These are phyloP conservation scores for Immersiella caudata DNA, from an alignment of 495 filamentous ascomycete species.

Conservation along the genomic window DNA sequence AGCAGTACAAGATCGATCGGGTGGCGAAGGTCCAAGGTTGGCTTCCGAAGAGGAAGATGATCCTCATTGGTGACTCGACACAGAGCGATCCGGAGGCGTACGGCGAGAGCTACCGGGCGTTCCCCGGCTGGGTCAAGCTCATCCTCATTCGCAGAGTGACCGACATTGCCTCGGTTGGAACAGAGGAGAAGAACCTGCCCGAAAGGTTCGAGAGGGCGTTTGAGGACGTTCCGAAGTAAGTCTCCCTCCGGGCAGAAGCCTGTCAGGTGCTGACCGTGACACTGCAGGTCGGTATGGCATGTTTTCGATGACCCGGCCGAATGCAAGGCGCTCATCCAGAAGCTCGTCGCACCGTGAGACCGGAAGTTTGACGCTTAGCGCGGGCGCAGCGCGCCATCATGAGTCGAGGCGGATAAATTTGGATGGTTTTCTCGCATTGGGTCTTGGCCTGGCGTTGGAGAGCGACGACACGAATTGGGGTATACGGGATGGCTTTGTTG, in stretches of 20 bases:
- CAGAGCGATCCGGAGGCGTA: slow-evolving; percentile 92
- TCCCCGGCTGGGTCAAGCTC: slow-evolving; percentile 72
- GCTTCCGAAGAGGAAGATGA: slow-evolving; percentile 76
- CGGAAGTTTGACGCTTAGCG: not conserved
- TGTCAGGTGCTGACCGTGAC: slow-evolving; percentile 5
- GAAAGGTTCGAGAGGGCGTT: slow-evolving; percentile 84
- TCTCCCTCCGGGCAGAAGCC: too few species aligned
- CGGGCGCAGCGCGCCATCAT: not conserved
- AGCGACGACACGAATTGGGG: not conserved
- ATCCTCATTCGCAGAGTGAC: slow-evolving; percentile 84
- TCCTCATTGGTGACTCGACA: slow-evolving; percentile 87
- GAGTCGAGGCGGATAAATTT: slow-evolving; percentile 2
- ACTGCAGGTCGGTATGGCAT: slow-evolving; percentile 62
- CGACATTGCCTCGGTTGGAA: slow-evolving; percentile 71
- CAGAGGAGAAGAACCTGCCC: slow-evolving; percentile 68
- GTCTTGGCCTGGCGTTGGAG: not conserved
- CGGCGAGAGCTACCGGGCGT: slow-evolving; percentile 57
- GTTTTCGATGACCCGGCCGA: slow-evolving; percentile 78
- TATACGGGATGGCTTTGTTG: not conserved
- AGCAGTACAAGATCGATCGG: slow-evolving; percentile 83
- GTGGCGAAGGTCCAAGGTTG: slow-evolving; percentile 74
- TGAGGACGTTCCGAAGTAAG: slow-evolving; percentile 61
- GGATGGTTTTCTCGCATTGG: not conserved
- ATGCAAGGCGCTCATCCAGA: slow-evolving; percentile 46
- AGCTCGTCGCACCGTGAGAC: slow-evolving; percentile 30